Conservation (phyloP, 2,329 filamentous ascomycete genomes). For the Hypocreales sp. region DNA sequence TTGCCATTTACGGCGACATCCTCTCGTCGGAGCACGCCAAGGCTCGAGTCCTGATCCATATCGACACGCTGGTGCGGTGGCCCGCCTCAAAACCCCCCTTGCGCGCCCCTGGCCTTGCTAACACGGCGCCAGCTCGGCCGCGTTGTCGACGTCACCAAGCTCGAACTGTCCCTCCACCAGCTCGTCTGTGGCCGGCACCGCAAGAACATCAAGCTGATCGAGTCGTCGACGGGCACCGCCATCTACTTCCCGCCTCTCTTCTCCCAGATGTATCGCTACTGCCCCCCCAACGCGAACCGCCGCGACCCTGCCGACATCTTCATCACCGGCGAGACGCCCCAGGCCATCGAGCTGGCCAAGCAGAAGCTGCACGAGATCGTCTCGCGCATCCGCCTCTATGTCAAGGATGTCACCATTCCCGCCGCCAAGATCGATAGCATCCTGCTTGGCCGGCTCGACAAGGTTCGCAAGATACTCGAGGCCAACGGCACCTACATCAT, state of each 20-base stretch:
- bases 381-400: conserved; percentile 62
- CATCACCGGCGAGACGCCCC: conserved; percentile 78
- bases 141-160: conserved; percentile 61
- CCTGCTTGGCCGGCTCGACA: conserved; percentile 77
- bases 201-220: conserved; percentile 96
- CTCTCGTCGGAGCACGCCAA: conserved; percentile 95
- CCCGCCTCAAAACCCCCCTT: too few species aligned
- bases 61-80: conserved; percentile 69
- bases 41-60: conserved; percentile 89
- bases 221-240: conserved; percentile 86
- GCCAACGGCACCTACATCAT: conserved; percentile 90
- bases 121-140: conserved; percentile 43
- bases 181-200: conserved; percentile 84
- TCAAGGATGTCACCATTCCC: conserved; percentile 85
- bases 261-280: conserved; percentile 81
- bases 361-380: conserved; percentile 81
- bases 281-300: conserved; percentile 63
- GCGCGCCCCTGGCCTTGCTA: too few species aligned
- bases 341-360: conserved; percentile 79
- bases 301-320: conserved; percentile 83
- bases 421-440: conserved; percentile 92
- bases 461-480: conserved; percentile 95
- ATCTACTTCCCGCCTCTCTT: conserved; percentile 98
- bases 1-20: conserved; percentile 90
- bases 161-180: conserved; percentile 80